phyloP scores from a whole-genome alignment of 352 stramenopile genomes.

The Phytophthora nicotianae region DNA sequence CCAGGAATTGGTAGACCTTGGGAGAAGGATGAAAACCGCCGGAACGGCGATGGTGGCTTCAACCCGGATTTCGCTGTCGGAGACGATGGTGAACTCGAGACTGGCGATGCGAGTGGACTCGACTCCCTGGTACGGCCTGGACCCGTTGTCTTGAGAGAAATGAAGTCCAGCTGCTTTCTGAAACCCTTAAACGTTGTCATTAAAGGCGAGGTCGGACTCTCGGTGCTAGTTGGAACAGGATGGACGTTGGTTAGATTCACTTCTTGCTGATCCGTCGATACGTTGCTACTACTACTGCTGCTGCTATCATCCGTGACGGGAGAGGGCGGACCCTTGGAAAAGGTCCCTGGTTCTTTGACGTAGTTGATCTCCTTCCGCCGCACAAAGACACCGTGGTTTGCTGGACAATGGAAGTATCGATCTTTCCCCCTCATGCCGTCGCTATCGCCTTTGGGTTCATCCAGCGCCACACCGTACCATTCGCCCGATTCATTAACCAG shows the following conservation, averaged over 20 bases:
- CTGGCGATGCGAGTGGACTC: slow-evolving; percentile 17
- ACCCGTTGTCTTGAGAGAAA: slow-evolving; percentile 33
- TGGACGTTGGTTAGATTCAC: slow-evolving; percentile 11
- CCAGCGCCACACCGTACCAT: slow-evolving; percentile 71
- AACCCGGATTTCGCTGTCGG: slow-evolving; percentile 24
- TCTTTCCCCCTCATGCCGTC: slow-evolving; percentile 57
- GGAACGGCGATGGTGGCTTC: slow-evolving; percentile 32
- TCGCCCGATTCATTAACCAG: slow-evolving; percentile 58
- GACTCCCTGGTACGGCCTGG: slow-evolving; percentile 20
- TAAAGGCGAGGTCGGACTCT: slow-evolving; percentile 29
- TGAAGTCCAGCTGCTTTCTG: slow-evolving; percentile 51
- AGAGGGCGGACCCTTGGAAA: slow-evolving; percentile 50
- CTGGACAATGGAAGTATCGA: slow-evolving; percentile 57
- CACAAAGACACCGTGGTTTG: slow-evolving; percentile 64
- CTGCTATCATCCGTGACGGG: slow-evolving; percentile 55
- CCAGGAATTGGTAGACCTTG: slow-evolving; percentile 12
- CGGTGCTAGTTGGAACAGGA: slow-evolving; percentile 3
- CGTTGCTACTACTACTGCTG: slow-evolving; percentile 43
- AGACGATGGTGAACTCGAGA: slow-evolving; percentile 23
- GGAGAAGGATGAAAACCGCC: slow-evolving; percentile 30
- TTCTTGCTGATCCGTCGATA: slow-evolving; percentile 17
- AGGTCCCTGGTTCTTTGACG: slow-evolving; percentile 44
- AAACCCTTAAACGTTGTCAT: slow-evolving; percentile 71
- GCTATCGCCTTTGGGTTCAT: slow-evolving; percentile 66
- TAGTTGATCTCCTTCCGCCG: slow-evolving; percentile 70